Base-by-base conservation (phyloP, 495 filamentous ascomycete species). In the Penicillium flavigenum region DNA sequence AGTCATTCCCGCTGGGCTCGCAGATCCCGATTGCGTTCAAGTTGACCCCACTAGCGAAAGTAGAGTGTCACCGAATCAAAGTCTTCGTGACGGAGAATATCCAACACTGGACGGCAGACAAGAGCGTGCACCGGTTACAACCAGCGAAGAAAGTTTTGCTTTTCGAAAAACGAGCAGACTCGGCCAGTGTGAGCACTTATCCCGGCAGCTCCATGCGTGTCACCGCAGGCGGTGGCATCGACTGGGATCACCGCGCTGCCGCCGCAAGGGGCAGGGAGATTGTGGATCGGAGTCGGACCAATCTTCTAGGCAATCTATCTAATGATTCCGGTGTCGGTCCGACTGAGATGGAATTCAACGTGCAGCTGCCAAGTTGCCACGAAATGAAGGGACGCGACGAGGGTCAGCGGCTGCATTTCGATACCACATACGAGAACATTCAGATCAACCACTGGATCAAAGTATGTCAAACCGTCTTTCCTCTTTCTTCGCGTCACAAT, bases 361-460 rank as follows among this genome's bases (percentile, higher is more conserved):
- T 97, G 20, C 91, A 96, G 70, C 77, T 98, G 17, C 94, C 94
- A 5, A 95, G 92, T 41, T 98, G 94, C 66, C 86, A 90, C 58
- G 84, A 83, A 62, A 96, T 96, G 88, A 80, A 71, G 62, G 86
- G 88, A 29, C 87, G 87, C 49, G 90, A 95, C 59, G 87, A 87
- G 67, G 66, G 67, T 29, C 78, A 89, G 39, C 83, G 85, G 54
- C 72, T 98, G 47, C 90, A 96, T 70, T 96, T 94, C 58, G 92
- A 98, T 63, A 96, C 92, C 47, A 96, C 94, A 16, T 98, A 92
- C 79, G 88, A 89, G 71, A 94, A 96, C 55, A 96, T 96, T 42
- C 91, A 96, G 65, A 92, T 98, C 47, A 91, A 92, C 64, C 94
- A 98, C 68, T 98, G 95, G 94, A 97, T 98, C 66, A 98, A 98